These are phyloP conservation scores for Aureobasidium subglaciale DNA, from an alignment of 2,329 filamentous ascomycete genomes.

Conservation along the genomic window DNA sequence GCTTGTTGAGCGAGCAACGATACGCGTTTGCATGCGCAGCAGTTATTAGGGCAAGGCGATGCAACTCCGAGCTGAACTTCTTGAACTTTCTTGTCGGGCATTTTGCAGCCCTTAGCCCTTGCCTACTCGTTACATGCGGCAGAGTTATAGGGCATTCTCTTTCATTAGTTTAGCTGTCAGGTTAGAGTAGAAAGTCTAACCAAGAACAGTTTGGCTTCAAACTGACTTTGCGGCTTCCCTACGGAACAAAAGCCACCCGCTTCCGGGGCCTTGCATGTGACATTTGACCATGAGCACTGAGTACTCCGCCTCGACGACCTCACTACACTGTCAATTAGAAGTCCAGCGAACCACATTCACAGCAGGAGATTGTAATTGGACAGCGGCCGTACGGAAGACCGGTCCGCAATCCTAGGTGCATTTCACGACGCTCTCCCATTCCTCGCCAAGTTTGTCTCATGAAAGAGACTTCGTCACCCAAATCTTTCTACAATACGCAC, in stretches of 20 bases:
- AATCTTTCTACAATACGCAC: neutral
- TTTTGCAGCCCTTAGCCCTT: constrained; percentile 1
- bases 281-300: too few relatives aligned
- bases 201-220: neutral
- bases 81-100: neutral
- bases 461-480: neutral
- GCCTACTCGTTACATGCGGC: neutral
- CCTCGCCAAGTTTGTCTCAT: neutral
- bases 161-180: constrained; percentile 1
- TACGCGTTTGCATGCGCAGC: neutral
- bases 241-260: neutral
- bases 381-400: too few relatives aligned
- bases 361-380: too few relatives aligned
- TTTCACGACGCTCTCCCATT: neutral
- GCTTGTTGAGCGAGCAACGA: constrained; percentile 2
- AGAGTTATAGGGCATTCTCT: constrained; percentile 1
- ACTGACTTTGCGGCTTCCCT: neutral
- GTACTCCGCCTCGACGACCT: too few relatives aligned
- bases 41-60: neutral
- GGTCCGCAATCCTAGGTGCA: too few relatives aligned
- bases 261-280: neutral
- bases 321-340: too few relatives aligned
- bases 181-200: constrained; percentile 10
- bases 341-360: too few relatives aligned
- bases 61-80: neutral